Evolutionary conservation across 2,329 filamentous ascomycete genomes (phyloP).

Genomic region (Periglandula ipomoeae): DNA sequence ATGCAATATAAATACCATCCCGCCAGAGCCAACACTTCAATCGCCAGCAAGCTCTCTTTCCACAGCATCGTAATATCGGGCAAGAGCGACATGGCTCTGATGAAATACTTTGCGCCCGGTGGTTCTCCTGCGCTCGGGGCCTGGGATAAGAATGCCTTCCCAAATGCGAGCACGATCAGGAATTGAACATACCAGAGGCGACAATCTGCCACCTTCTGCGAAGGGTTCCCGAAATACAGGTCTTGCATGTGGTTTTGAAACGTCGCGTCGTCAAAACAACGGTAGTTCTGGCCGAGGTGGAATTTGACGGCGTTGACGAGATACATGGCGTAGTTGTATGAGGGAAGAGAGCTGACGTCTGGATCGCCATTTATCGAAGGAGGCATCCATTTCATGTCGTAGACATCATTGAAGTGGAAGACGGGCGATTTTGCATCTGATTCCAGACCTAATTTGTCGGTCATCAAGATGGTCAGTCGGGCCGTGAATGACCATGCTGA

Average conservation of each 20-base stretch:
- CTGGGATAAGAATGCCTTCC: constrained; percentile 13
- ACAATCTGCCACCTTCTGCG: constrained; percentile 11
- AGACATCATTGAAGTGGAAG: constrained; percentile 20
- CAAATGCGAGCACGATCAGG: constrained; percentile 15
- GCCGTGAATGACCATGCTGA: constrained; percentile 26
- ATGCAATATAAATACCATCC: constrained; percentile 29
- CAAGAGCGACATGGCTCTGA: constrained; percentile 25
- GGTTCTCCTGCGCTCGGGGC: constrained; percentile 11
- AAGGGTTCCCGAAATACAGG: constrained; percentile 11
- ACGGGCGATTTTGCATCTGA: constrained; percentile 12
- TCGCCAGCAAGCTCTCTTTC: constrained; percentile 27
- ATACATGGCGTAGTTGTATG: constrained; percentile 23
- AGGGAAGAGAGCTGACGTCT: constrained; percentile 24
- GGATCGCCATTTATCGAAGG: constrained; percentile 12
- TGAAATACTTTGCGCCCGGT: constrained; percentile 22
- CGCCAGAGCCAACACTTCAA: constrained; percentile 26
- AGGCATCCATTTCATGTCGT: constrained; percentile 16
- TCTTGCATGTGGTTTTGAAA: constrained; percentile 19
- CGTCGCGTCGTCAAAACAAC: constrained; percentile 23
- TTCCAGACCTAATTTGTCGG: constrained; percentile 19
- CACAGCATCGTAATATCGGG: constrained; percentile 24
- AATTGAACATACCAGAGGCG: constrained; percentile 20
- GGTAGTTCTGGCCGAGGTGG: constrained; percentile 27
- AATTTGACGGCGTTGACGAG: constrained; percentile 28
- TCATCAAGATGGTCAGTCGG: constrained; percentile 22